These are phyloP conservation scores for Dissoconium aciculare DNA, from an alignment of 2,329 filamentous ascomycete species.

Conservation along the genomic window DNA sequence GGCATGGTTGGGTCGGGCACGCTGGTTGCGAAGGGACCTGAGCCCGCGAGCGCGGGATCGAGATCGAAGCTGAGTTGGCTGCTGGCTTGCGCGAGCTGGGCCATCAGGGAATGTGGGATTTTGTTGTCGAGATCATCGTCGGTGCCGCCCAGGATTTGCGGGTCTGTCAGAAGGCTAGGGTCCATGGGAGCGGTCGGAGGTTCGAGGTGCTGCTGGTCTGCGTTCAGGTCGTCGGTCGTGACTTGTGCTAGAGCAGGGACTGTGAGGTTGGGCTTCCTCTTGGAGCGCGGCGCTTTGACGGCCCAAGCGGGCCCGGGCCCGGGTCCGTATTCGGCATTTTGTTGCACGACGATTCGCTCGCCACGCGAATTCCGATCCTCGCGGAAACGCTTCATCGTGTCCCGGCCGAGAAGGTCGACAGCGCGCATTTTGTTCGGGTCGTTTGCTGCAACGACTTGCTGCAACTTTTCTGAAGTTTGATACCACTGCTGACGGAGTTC, in stretches of 20 bases:
- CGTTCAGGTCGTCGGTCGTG: conserved; percentile 2
- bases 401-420: conserved; percentile 55
- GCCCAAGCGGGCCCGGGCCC: conserved; percentile 28
- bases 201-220: no score
- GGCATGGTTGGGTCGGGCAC: conserved; percentile 18
- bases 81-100: conserved; percentile 1
- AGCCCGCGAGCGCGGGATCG: conserved; percentile 12
- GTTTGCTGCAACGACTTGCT: conserved; percentile 11
- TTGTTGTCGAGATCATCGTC: not conserved
- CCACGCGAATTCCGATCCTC: conserved; percentile 44
- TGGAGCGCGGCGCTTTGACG: conserved; percentile 10
- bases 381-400: conserved; percentile 62
- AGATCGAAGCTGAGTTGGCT: conserved; percentile 10
- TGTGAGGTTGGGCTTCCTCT: not conserved
- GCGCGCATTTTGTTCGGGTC: conserved; percentile 42
- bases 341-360: conserved; percentile 10
- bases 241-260: conserved; percentile 7
- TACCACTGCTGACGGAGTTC: conserved; percentile 56
- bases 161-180: not conserved
- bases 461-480: conserved; percentile 9
- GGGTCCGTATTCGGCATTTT: conserved; percentile 22
- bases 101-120: not conserved
- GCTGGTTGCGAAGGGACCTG: no score
- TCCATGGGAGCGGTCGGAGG: no score
- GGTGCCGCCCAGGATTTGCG: no score